Evolutionary conservation across 2,329 filamentous ascomycete genomes (phyloP).

Genomic region (Venturiaceae sp.): DNA sequence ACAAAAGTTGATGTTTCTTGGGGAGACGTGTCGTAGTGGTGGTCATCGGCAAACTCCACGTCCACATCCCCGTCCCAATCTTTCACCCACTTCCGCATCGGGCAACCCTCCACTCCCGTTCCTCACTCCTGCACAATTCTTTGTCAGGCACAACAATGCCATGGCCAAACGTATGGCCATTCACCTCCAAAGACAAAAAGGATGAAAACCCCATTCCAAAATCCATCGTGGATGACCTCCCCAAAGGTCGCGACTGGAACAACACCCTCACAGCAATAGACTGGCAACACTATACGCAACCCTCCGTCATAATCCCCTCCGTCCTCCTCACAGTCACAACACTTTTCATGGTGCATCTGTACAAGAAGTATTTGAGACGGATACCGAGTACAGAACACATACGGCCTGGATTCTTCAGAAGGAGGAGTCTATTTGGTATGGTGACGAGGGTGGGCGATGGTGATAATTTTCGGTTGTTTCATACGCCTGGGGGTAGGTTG

Average conservation of each 20-base stretch:
- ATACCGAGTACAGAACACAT: conserved; percentile 72
- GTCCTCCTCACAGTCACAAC: conserved; percentile 46
- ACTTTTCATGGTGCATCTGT: conserved; percentile 47
- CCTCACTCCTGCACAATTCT: not conserved
- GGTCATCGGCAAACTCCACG: no score
- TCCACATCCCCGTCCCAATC: no score
- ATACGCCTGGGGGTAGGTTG: conserved; percentile 82
- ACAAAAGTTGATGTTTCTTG: not conserved
- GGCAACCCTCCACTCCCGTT: not conserved
- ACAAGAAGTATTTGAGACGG: conserved; percentile 66
- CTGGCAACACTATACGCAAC: conserved; percentile 46
- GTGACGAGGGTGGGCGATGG: conserved; percentile 95
- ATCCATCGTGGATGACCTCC: not conserved
- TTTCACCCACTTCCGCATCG: not conserved
- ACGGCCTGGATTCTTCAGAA: conserved; percentile 63
- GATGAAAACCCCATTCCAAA: not conserved
- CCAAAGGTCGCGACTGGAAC: not conserved
- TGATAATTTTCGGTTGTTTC: conserved; percentile 89
- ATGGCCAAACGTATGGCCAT: conserved; percentile 7
- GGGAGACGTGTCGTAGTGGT: conserved; percentile 1
- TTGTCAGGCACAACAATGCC: conserved; percentile 4
- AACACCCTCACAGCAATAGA: conserved; percentile 11
- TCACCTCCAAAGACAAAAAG: not conserved
- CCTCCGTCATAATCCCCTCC: conserved; percentile 44
- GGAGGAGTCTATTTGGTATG: conserved; percentile 66